These are phyloP conservation scores for Suillus variegatus DNA, from an alignment of 768 basidiomycete species.

Conservation along the genomic window DNA sequence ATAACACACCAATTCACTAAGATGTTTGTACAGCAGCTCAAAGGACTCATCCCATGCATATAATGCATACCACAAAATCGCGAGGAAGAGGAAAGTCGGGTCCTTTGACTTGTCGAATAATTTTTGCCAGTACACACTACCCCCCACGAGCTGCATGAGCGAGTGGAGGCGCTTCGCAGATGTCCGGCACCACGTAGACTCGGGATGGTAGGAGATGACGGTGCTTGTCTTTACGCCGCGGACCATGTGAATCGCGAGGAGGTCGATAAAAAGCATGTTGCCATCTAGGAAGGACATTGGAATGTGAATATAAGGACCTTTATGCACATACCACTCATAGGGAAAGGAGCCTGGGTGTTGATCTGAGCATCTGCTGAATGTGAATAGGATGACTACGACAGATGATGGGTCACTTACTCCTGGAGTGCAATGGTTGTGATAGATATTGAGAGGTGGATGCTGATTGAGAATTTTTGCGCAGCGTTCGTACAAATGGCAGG, in stretches of 20 bases:
- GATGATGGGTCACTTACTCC: neutral
- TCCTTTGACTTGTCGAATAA: conserved; percentile 35
- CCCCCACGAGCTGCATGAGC: conserved; percentile 31
- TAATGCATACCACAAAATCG: conserved; percentile 58
- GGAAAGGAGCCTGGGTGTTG: conserved; percentile 53
- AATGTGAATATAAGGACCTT: neutral
- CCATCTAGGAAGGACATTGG: conserved; percentile 16
- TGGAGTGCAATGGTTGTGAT: neutral
- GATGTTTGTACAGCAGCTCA: conserved; percentile 51
- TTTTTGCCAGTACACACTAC: conserved; percentile 34
- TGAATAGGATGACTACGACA: conserved; percentile 4
- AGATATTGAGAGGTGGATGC: neutral
- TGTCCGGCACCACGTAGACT: conserved; percentile 7
- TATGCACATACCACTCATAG: conserved; percentile 32
- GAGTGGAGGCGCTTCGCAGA: conserved; percentile 28
- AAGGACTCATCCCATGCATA: conserved; percentile 66
- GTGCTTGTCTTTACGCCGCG: conserved; percentile 23
- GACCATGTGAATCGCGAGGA: conserved; percentile 57
- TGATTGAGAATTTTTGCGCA: conserved; percentile 23
- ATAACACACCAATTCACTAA: conserved; percentile 48
- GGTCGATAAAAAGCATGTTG: conserved; percentile 39
- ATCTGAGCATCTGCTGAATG: conserved; percentile 29
- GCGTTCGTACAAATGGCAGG: conserved; percentile 50
- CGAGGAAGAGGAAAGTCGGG: conserved; percentile 56
- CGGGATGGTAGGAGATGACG: conserved; percentile 34